Percentiles rank a stretch among this genome's conserved stretches.
Evolutionary conservation across 352 stramenopile species (phyloP).

Genomic region (Albugo laibachii): DNA sequence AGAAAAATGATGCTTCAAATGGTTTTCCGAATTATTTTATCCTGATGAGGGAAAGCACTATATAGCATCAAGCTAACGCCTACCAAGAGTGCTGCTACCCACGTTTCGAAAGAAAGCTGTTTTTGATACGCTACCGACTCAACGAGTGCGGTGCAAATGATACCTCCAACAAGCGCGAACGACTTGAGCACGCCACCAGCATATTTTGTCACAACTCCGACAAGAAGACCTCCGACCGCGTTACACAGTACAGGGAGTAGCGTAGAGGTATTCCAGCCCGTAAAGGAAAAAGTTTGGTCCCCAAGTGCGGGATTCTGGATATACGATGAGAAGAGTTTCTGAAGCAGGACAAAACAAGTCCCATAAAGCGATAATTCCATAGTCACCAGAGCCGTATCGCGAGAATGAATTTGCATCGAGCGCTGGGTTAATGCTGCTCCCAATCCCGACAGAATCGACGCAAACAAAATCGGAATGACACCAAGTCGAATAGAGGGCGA

Average conservation of each 20-base stretch:
- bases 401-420: constrained; percentile 55
- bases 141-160: constrained; percentile 67
- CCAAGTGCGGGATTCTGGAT: constrained; percentile 12
- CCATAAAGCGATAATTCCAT: constrained; percentile 66
- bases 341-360: constrained; percentile 39
- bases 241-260: constrained; percentile 67
- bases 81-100: constrained; percentile 45
- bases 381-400: constrained; percentile 51
- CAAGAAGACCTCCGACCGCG: constrained; percentile 59
- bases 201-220: constrained; percentile 77
- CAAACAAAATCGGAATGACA: constrained; percentile 41
- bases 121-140: constrained; percentile 50
- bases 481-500: constrained; percentile 31
- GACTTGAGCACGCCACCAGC: constrained; percentile 82
- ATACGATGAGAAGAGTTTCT: constrained; percentile 16
- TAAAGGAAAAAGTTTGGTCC: constrained; percentile 21
- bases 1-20: too few species aligned
- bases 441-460: constrained; percentile 53
- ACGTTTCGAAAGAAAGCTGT: constrained; percentile 37
- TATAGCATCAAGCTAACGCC: constrained; percentile 50
- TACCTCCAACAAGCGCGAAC: constrained; percentile 75
- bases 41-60: constrained; percentile 40
- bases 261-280: constrained; percentile 54
- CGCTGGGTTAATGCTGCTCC: constrained; percentile 55
- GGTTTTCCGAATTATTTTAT: background rate